phyloP scores from a whole-genome alignment of 495 filamentous ascomycete genomes.

The Penicillium roqueforti region DNA sequence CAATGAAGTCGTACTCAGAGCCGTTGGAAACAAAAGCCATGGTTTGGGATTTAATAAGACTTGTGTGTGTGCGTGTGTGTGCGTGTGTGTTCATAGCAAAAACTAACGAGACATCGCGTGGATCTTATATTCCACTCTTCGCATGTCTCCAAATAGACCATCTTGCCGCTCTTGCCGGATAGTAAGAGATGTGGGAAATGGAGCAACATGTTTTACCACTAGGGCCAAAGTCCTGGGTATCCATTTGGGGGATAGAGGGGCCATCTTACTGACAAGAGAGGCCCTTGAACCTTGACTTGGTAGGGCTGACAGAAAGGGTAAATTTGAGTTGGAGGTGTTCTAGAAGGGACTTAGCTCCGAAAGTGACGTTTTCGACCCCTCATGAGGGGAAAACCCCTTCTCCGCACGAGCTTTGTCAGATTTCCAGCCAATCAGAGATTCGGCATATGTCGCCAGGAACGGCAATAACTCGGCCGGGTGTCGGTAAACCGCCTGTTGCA shows the following conservation, averaged over 20 bases:
- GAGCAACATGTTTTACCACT: no score
- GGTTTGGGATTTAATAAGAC: neutral
- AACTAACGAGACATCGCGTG: neutral
- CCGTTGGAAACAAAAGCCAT: conserved; percentile 20
- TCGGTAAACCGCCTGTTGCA: neutral
- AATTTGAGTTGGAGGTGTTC: neutral
- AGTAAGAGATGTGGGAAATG: no score
- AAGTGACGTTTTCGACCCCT: conserved; percentile 5
- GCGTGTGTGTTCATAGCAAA: neutral
- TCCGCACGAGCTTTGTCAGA: conserved; percentile 1
- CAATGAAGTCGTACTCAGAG: conserved; percentile 35
- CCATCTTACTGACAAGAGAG: neutral
- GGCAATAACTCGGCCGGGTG: neutral
- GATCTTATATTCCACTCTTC: conserved; percentile 1
- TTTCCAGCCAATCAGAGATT: neutral
- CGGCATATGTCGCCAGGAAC: neutral
- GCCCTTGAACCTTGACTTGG: neutral
- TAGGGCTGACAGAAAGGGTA: neutral
- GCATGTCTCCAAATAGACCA: neutral
- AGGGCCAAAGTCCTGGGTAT: no score
- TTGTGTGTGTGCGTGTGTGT: neutral
- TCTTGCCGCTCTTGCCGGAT: neutral
- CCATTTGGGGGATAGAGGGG: no score
- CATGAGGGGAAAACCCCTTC: conserved; percentile 16
- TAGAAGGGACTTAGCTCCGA: neutral